Evolutionary conservation across 768 basidiomycete genomes (phyloP).

Genomic region (Lactifluus volemus): DNA sequence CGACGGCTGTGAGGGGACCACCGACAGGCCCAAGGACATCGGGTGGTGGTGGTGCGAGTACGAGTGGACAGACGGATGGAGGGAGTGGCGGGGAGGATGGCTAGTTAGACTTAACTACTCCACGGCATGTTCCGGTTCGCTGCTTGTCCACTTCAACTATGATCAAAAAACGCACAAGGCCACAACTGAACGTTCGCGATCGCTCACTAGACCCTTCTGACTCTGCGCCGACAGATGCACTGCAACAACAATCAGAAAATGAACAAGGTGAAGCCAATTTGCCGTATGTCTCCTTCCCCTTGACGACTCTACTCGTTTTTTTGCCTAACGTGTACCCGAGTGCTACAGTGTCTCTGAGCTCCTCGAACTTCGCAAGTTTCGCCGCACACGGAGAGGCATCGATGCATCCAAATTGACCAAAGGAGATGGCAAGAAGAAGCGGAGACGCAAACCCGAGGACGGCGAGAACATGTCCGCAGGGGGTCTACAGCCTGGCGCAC

Average conservation of each 20-base stretch:
- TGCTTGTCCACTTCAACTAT: constrained; percentile 25
- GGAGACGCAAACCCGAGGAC: constrained; percentile 42
- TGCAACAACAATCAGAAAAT: constrained; percentile 26
- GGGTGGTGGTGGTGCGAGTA: neutral
- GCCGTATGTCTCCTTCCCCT: constrained; percentile 34
- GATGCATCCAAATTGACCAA: constrained; percentile 77
- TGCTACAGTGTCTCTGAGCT: constrained; percentile 64
- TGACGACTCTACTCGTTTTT: neutral
- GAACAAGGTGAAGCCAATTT: constrained; percentile 29
- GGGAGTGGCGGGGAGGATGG: constrained; percentile 4
- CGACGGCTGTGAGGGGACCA: constrained; percentile 14
- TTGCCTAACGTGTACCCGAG: constrained; percentile 9
- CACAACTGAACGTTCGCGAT: constrained; percentile 50
- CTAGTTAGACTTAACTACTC: neutral
- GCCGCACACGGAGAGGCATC: constrained; percentile 70
- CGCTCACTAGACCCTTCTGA: constrained; percentile 32
- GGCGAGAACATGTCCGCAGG: constrained; percentile 37
- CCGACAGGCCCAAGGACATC: constrained; percentile 5
- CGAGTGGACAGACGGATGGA: neutral
- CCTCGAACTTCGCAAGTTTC: constrained; percentile 72
- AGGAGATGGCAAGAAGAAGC: constrained; percentile 71
- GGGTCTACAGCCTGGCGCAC: constrained; percentile 47
- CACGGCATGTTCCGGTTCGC: neutral
- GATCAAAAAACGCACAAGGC: constrained; percentile 71
- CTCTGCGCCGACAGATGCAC: constrained; percentile 6